Base-by-base conservation (phyloP, 2,329 filamentous ascomycete species). In the Aspergillaceae sp. region DNA sequence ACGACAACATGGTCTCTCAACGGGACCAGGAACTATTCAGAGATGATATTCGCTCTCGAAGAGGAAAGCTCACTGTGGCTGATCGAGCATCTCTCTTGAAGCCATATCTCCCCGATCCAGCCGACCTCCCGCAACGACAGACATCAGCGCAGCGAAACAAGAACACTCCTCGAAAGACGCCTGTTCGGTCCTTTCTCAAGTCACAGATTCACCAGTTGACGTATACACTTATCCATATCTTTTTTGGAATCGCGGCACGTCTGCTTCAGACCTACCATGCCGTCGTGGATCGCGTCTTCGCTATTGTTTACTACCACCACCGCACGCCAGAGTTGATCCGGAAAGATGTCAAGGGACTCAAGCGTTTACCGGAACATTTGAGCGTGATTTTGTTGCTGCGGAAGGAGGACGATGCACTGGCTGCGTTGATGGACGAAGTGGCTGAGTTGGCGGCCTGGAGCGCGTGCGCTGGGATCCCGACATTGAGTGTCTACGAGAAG, bases 401-500 rank as follows among this genome's bases (percentile, higher is more conserved):
- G 65, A 83, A 48, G 75, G 82, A 61, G 76, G 84, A 57, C 77
- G 84, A 87, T 43, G 87, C 87, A 10, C 67, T 97, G 40, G 88
- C 95, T 58, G 80, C 83, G 27, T 69, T 98, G 50, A 82, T 97
- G 59, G 87, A 94, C 57, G 89, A 98, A 69, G 86, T 88, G 9
- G 86, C 90, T 36, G 92, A 98, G 65, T 78, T 98, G 50, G 83
- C 87, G 19, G 91, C 91, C 3, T 98, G 92, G 92, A 92, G 86
- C 63, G 84, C 88, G 29, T 88, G 88, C 60, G 86, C 87, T 27
- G 89, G 89, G 5, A 94, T 98, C 50, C 83, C 86, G 8, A 80
- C 84, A 65, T 72, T 98, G 55, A 95, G 89, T 42, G 76, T 98
- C 29, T 98, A 98, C 63, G 92, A 98, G 68, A 84, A 82, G 67